phyloP scores from a whole-genome alignment of 768 basidiomycete species.

The Leucosporidium yakuticum region DNA sequence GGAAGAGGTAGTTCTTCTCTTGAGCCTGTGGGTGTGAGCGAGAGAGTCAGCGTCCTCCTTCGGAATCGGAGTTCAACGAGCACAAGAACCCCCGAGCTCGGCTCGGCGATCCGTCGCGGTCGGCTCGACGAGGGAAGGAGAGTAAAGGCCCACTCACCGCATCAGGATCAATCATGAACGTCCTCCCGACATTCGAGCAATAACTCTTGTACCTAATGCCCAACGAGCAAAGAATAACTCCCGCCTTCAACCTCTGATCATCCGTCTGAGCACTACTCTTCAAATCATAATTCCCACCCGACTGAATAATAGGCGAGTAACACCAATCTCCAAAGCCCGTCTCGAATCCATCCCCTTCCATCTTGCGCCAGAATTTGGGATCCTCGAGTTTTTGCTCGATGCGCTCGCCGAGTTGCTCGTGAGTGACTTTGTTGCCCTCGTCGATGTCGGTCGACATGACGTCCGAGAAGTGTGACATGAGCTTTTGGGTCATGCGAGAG shows the following conservation, averaged over 20 bases:
- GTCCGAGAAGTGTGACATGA: constrained; percentile 74
- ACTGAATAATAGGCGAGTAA: constrained; percentile 93
- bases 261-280: constrained; percentile 80
- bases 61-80: no score
- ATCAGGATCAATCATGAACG: constrained; percentile 90
- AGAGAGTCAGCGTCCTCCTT: neutral
- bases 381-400: constrained; percentile 89
- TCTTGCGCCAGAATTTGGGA: constrained; percentile 77
- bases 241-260: constrained; percentile 70
- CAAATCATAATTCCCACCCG: constrained; percentile 84
- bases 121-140: neutral
- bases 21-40: constrained; percentile 58
- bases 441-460: constrained; percentile 88
- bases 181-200: constrained; percentile 84
- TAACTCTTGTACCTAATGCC: constrained; percentile 91
- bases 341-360: constrained; percentile 71
- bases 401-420: constrained; percentile 75
- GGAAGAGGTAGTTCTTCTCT: constrained; percentile 75
- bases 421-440: constrained; percentile 80
- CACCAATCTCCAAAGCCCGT: constrained; percentile 87
- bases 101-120: no score
- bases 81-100: no score
- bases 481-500: constrained; percentile 70
- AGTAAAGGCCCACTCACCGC: constrained; percentile 50
- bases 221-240: constrained; percentile 78